Evolutionary conservation across 1,284 basidiomycete genomes (phyloP), one percentile per base, ranked within the genome.

Genomic region (Afroboletus lepidellus): DNA sequence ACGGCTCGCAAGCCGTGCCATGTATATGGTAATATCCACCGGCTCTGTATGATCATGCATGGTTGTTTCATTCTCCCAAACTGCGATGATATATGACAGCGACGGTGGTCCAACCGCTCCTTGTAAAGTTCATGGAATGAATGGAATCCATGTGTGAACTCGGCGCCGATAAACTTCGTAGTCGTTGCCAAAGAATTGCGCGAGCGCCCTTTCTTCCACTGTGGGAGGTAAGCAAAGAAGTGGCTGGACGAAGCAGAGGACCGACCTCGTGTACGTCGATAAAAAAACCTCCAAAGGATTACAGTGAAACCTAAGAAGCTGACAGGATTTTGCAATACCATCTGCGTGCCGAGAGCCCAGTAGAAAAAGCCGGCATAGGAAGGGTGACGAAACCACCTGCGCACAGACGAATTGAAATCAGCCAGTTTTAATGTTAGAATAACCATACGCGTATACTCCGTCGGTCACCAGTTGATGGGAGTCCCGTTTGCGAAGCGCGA

Each of bases 321-420:
- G 23, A 94, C 37, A 0, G 91, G 81, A 68, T 99, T 99, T 62
- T 92, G 92, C 24, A 99, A 77, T 4, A 94, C 80, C n/a, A 99
- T 70, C 67, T 99, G 95, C 0, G 95, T 98, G 1, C 93, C 93
- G 29, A 99, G 63, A 0, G 94, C 95, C 96, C 96, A 99, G 71
- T 96, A 98, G 72, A 91, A 97, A 77, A 99, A 99, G 3, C 96
- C 97, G 0, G 92, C 83, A 63, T 99, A 99, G 0, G 94, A 97
- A 9, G 97, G 97, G 69, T 99, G 97, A 5, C 97, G 85, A 53
- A 87, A 90, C 80, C 84, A 92, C 23, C 92, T 94, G 41, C 23
- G 59, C 20, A 37, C 39, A 3, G 27, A 36, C 20, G 33, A 21
- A 34, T 57, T 18, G 21, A 54, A 34, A 38, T 46, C n/a, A 54